Evolutionary conservation across 1,284 basidiomycete species (phyloP).

Genomic region (Abortiporus biennis): DNA sequence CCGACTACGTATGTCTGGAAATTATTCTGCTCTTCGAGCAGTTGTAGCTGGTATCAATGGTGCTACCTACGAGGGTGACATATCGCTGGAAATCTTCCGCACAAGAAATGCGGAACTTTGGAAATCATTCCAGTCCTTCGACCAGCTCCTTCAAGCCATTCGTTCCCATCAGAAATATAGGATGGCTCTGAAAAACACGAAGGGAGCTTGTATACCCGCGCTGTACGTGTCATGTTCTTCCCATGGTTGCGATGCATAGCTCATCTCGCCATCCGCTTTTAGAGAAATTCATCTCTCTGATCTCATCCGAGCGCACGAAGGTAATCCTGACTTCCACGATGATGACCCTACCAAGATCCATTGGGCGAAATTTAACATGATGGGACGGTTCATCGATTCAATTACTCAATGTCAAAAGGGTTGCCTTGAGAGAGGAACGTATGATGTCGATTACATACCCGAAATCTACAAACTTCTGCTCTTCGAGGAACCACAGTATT

Average conservation of each 20-base stretch:
- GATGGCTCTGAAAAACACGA: conserved; percentile 71
- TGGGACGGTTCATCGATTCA: conserved; percentile 68
- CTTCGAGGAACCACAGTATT: conserved; percentile 28
- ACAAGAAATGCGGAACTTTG: conserved; percentile 52
- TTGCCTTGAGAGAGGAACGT: conserved; percentile 53
- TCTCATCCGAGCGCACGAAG: conserved; percentile 71
- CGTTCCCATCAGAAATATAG: conserved; percentile 76
- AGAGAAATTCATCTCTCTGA: conserved; percentile 85
- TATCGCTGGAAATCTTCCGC: conserved; percentile 64
- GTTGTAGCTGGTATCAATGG: conserved; percentile 81
- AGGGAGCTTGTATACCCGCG: conserved; percentile 77
- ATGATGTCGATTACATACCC: conserved; percentile 44
- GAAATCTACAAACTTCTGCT: conserved; percentile 48
- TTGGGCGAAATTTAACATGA: conserved; percentile 84
- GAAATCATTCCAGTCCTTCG: conserved; percentile 72
- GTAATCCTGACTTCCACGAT: conserved; percentile 59
- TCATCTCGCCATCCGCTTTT: conserved; percentile 3
- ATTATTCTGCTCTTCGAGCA: conserved; percentile 76
- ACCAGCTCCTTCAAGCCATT: conserved; percentile 64
- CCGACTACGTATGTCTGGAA: conserved; percentile 62
- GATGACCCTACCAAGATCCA: conserved; percentile 63
- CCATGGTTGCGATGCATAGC: conserved; percentile 8
- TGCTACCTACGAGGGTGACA: conserved; percentile 63
- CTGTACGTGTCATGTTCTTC: conserved; percentile 43
- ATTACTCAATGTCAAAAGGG: conserved; percentile 69